phyloP scores from a whole-genome alignment of 352 stramenopile genomes.

The Pythium aristosporum region DNA sequence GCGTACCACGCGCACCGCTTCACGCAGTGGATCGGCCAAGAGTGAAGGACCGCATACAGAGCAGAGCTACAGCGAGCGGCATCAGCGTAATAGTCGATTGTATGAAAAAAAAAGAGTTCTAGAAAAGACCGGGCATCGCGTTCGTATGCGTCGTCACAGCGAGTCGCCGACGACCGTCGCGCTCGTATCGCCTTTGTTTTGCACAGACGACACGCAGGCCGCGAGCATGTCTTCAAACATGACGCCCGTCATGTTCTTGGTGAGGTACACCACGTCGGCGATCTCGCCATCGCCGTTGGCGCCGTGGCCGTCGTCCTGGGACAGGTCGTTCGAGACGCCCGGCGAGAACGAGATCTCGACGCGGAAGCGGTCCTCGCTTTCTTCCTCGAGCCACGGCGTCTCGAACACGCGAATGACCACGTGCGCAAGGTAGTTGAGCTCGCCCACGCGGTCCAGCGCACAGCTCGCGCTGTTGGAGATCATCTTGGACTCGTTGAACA shows the following conservation, averaged over 20 bases:
- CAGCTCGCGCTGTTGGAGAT: conserved; percentile 68
- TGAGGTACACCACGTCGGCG: conserved; percentile 80
- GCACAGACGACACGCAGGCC: conserved; percentile 77
- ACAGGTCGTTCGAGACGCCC: conserved; percentile 53
- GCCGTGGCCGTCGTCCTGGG: conserved; percentile 12
- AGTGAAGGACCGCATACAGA: conserved; percentile 35
- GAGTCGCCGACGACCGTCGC: conserved; percentile 7
- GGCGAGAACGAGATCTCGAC: conserved; percentile 86
- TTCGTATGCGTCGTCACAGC: conserved; percentile 2
- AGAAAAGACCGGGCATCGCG: not conserved
- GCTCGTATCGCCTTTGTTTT: conserved; percentile 30
- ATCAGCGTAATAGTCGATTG: not conserved
- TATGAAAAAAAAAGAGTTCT: not conserved
- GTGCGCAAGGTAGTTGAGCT: conserved; percentile 98
- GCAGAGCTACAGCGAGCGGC: not conserved
- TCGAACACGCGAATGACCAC: conserved; percentile 99
- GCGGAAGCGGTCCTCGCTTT: conserved; percentile 82
- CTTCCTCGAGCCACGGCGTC: conserved; percentile 83
- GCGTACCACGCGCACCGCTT: conserved; percentile 85
- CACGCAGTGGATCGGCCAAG: conserved; percentile 81
- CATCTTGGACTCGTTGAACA: conserved; percentile 80
- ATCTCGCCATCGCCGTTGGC: conserved; percentile 32
- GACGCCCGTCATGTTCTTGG: conserved; percentile 81
- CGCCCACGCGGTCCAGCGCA: conserved; percentile 85
- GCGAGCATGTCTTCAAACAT: conserved; percentile 90